A percentile compares a stretch with the other conserved stretches of the same genome.
phyloP scores from a whole-genome alignment of 805 yeast species.

The Kazachstania bromeliacearum region DNA sequence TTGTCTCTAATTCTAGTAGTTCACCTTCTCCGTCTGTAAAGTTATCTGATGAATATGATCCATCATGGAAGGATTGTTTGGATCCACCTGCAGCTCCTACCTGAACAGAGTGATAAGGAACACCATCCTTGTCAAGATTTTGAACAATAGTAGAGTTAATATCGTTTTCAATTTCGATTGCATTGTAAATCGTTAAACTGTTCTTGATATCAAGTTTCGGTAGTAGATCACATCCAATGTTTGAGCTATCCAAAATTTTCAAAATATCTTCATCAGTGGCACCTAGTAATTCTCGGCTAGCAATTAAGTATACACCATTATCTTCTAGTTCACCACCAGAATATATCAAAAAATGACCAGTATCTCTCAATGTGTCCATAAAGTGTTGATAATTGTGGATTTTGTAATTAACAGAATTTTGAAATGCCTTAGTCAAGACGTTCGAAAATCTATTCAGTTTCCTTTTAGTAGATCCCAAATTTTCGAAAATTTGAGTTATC shows the following conservation, averaged over 20 bases:
- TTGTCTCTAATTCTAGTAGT: conserved; percentile 18
- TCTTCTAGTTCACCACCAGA: conserved; percentile 59
- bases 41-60: not conserved
- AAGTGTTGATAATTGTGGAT: conserved; percentile 43
- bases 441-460: conserved; percentile 72
- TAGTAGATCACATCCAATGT: conserved; percentile 42
- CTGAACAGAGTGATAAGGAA: conserved; percentile 17
- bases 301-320: conserved; percentile 73
- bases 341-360: conserved; percentile 69
- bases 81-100: conserved; percentile 3
- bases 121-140: conserved; percentile 22
- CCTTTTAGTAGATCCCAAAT: conserved; percentile 67
- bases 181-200: conserved; percentile 23
- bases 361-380: conserved; percentile 47
- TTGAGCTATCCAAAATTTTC: conserved; percentile 37
- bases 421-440: conserved; percentile 57
- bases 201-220: conserved; percentile 26
- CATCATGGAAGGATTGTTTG: not conserved
- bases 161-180: conserved; percentile 16
- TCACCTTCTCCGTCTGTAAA: conserved; percentile 20
- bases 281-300: conserved; percentile 42
- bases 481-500: conserved; percentile 59
- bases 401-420: conserved; percentile 58
- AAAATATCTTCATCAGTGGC: conserved; percentile 35
- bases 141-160: conserved; percentile 24